phyloP scores from a whole-genome alignment of 139 green algal species.

The Asterochloris erici region DNA sequence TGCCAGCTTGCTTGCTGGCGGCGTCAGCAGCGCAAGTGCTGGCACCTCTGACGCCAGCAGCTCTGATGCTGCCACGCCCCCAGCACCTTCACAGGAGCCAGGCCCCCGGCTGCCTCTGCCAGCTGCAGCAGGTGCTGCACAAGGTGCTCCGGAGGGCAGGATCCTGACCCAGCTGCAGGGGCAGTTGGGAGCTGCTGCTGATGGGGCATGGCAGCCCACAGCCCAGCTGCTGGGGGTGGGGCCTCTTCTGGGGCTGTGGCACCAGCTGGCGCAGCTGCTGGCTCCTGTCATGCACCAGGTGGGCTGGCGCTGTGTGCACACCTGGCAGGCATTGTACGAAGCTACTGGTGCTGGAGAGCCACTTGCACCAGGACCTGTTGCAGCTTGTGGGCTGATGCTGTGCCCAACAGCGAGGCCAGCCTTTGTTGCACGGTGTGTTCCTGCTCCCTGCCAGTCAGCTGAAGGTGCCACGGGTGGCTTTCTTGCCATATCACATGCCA shows the following conservation, averaged over 20 bases:
- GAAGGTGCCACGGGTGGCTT: not conserved
- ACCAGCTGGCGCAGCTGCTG: conserved; percentile 31
- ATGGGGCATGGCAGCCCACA: conserved; percentile 21
- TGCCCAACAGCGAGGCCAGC: not conserved
- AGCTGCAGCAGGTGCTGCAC: not conserved
- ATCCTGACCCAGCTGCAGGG: too few relatives aligned
- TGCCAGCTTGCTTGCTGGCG: not conserved
- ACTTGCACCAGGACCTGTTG: not conserved
- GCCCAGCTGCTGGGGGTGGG: conserved; percentile 23
- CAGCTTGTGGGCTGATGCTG: not conserved
- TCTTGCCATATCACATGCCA: not conserved
- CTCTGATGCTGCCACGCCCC: not conserved
- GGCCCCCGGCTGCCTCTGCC: not conserved
- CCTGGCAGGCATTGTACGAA: not conserved
- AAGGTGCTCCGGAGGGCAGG: not conserved
- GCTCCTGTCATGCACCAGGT: conserved; percentile 39
- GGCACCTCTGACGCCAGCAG: not conserved
- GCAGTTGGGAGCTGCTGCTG: conserved; percentile 26
- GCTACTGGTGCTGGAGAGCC: not conserved
- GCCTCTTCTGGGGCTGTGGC: conserved; percentile 35
- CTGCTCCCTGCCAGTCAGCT: not conserved
- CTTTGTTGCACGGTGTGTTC: not conserved
- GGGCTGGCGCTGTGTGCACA: not conserved
- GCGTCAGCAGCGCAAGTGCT: not conserved
- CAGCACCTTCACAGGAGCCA: not conserved